Evolutionary conservation across 2,329 filamentous ascomycete species (phyloP), one percentile per base, ranked within the genome.

Genomic region (Exophiala sp.): DNA sequence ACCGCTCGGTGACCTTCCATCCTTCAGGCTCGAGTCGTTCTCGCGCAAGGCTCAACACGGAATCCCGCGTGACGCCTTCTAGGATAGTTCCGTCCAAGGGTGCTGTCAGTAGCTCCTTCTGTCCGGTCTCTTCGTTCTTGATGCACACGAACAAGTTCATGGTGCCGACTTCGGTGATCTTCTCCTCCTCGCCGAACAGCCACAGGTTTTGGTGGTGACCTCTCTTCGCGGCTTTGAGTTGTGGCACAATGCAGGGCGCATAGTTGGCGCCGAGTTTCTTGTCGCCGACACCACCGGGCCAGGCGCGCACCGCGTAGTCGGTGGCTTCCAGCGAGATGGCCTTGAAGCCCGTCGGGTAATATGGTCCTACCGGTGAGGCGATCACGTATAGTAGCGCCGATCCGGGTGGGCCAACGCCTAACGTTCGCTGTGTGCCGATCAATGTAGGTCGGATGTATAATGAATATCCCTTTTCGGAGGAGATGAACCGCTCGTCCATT

Each of bases 181-280:
- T 96, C 71, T 97, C 90, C 72, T 97, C 90, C 68, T 95, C 86
- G 40, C 91, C 91, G 69, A 97, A 99, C 32, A 99, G 78, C 94
- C 94, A 99, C 50, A 99, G 80, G 74, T 97, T 99, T 78, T 99
- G 94, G 75, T 97, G 92, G 81, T 91, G 96, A 18, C 94, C 94
- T 52, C 91, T 84, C 71, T 85, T 88, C 42, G 91, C 90, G 39
- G 94, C 94, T 74, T 96, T 84, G 66, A 94, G 83, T 75, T 99
- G 94, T 14, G 94, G 94, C n/a, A 97, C 78, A 66, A 99, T 92
- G 77, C 94, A 97, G 5, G 94, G 94, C n/a, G 94, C 94, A 72
- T 99, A 99, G 82, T 99, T 99, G 67, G 92, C 94, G 58, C 94
- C 94, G 33, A 99, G 85, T 78, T 99, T 99, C 84, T 94, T 95